These are phyloP conservation scores for Melaleuca quinquenervia DNA, from an alignment of 345 rosid species.

Conservation along the genomic window DNA sequence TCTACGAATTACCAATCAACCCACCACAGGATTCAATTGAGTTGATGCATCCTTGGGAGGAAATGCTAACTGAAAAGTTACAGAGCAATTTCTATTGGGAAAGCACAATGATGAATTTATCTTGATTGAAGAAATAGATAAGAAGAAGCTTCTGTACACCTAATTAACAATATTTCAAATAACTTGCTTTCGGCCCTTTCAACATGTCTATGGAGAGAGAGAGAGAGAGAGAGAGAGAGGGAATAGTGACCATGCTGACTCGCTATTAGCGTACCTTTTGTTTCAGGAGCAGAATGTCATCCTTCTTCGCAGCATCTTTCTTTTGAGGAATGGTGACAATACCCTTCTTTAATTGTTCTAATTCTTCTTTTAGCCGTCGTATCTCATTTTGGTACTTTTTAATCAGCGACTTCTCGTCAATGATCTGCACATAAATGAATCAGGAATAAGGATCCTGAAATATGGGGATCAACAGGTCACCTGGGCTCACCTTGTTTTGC, in stretches of 20 bases:
- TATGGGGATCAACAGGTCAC: neutral
- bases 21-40: neutral
- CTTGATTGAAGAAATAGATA: neutral
- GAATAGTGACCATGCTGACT: neutral
- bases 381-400: slow-evolving; percentile 97
- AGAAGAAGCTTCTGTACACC: neutral
- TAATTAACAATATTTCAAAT: neutral
- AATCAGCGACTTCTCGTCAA: slow-evolving; percentile 96
- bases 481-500: slow-evolving; percentile 65
- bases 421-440: slow-evolving; percentile 43
- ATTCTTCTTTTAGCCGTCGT: slow-evolving; percentile 80
- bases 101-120: neutral
- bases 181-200: neutral
- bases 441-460: neutral
- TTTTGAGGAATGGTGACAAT: slow-evolving; percentile 61
- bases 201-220: neutral
- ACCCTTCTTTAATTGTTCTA: slow-evolving; percentile 82
- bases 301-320: slow-evolving; percentile 45
- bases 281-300: slow-evolving; percentile 75
- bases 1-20: neutral
- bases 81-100: neutral
- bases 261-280: slow-evolving; percentile 58
- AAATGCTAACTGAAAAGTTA: neutral
- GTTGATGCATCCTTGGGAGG: neutral
- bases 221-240: neutral